These are phyloP conservation scores for Aureobasidium sp. DNA, from an alignment of 2,329 filamentous ascomycete genomes.

Conservation along the genomic window DNA sequence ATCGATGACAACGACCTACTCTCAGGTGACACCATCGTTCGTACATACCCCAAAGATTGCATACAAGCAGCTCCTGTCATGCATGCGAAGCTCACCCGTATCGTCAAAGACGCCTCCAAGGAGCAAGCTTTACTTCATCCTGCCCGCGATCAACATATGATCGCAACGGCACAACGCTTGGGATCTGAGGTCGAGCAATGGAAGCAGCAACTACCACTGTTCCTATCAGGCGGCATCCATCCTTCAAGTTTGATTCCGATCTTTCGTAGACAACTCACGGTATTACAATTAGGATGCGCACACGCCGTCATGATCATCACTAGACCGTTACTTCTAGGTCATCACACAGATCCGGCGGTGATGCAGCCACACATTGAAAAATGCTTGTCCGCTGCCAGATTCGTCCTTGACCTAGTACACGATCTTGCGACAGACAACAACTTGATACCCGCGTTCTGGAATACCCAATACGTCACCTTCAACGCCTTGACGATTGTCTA, in stretches of 20 bases:
- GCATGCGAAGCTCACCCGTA: constrained; percentile 37
- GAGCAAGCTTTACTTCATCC: constrained; percentile 29
- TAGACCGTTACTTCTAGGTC: constrained; percentile 24
- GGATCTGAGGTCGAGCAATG: constrained; percentile 31
- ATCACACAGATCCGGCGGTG: background rate
- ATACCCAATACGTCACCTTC: background rate
- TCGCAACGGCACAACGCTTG: constrained; percentile 33
- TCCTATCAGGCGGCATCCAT: constrained; percentile 36
- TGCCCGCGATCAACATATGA: constrained; percentile 33
- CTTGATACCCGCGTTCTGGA: constrained; percentile 11
- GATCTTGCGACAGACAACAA: constrained; percentile 1
- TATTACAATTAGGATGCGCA: constrained; percentile 28
- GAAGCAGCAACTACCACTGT: constrained; percentile 31
- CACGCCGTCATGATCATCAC: constrained; percentile 32
- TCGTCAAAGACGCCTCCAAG: constrained; percentile 27
- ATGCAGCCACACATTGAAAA: constrained; percentile 1
- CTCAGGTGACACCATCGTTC: constrained; percentile 22
- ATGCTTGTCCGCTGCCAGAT: constrained; percentile 6
- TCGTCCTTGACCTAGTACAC: constrained; percentile 5
- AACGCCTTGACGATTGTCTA: constrained; percentile 4
- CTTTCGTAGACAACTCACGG: constrained; percentile 32
- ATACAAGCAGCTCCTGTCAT: constrained; percentile 42
- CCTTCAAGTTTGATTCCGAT: constrained; percentile 40
- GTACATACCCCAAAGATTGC: constrained; percentile 23
- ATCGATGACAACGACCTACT: constrained; percentile 54